These are phyloP conservation scores for Cylindrotheca closterium DNA, from an alignment of 108 stramenopile species.

Conservation along the genomic window DNA sequence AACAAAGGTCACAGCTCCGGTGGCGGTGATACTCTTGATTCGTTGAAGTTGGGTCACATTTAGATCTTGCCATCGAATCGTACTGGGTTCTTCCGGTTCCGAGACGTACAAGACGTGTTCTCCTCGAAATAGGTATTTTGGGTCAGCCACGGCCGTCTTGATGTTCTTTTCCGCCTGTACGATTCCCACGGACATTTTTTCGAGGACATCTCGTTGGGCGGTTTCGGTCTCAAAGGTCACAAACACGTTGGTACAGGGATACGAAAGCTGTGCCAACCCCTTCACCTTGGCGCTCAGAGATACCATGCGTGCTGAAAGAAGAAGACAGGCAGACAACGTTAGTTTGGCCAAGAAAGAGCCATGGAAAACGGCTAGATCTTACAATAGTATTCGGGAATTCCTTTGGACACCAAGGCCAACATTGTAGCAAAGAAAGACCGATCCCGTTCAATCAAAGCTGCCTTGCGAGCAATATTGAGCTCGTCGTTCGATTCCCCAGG, in stretches of 20 bases:
- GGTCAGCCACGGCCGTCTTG: conserved; percentile 10
- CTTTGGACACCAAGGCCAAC: conserved; percentile 45
- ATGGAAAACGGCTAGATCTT: too few species aligned
- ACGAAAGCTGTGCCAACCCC: conserved; percentile 71
- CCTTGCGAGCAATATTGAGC: conserved; percentile 55
- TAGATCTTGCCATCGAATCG: conserved; percentile 82
- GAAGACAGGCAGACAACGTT: too few species aligned
- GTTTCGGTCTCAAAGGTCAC: conserved; percentile 87
- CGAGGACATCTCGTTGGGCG: conserved; percentile 72
- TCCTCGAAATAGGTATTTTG: conserved; percentile 37
- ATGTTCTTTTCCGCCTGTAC: conserved; percentile 32
- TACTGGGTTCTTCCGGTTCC: conserved; percentile 81
- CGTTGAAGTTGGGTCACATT: conserved; percentile 37
- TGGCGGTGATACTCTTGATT: conserved; percentile 26
- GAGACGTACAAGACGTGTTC: conserved; percentile 53
- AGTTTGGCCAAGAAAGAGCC: not conserved
- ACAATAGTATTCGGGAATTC: conserved; percentile 42
- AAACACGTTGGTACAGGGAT: conserved; percentile 75
- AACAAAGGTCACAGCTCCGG: conserved; percentile 8
- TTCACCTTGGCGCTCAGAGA: conserved; percentile 66
- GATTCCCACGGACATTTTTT: conserved; percentile 57
- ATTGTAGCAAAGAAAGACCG: conserved; percentile 42
- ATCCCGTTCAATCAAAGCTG: conserved; percentile 55
- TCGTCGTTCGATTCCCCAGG: conserved; percentile 53
- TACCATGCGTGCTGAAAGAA: conserved; percentile 15